Evolutionary conservation across 306 rosid genomes (phyloP).

Genomic region (Glycine latifolia): DNA sequence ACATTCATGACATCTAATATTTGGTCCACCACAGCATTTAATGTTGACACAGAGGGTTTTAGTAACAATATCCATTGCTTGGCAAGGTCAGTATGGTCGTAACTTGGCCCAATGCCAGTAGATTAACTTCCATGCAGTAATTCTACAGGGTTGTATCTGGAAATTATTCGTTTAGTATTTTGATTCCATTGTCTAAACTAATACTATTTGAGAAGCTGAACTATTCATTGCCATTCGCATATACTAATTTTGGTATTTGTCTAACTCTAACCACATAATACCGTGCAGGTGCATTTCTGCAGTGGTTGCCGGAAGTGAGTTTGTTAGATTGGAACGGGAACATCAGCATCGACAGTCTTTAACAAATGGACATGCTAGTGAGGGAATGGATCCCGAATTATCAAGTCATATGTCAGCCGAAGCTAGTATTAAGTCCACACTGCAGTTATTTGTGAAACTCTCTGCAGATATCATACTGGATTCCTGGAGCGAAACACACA

Average conservation of each 20-base stretch:
- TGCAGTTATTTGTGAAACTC: constrained; percentile 89
- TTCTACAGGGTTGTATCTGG: constrained; percentile 17
- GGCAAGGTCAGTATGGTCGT: constrained; percentile 74
- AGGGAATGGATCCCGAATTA: constrained; percentile 67
- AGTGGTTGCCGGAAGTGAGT: constrained; percentile 93
- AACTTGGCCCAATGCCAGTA: constrained; percentile 37
- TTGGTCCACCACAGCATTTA: constrained; percentile 93
- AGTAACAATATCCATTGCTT: constrained; percentile 92
- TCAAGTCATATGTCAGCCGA: constrained; percentile 73
- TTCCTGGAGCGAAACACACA: constrained; percentile 83
- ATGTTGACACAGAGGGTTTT: constrained; percentile 94
- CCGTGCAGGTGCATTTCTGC: constrained; percentile 89
- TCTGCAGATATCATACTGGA: constrained; percentile 85
- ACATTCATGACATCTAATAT: constrained; percentile 92
- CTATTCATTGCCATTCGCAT: constrained; percentile 7
- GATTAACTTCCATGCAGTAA: constrained; percentile 33
- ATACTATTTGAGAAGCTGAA: constrained; percentile 26
- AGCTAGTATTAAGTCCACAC: constrained; percentile 82
- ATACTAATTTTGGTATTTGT: constrained; percentile 7
- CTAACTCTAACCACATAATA: constrained; percentile 41
- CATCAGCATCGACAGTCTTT: constrained; percentile 71
- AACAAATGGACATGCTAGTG: constrained; percentile 71
- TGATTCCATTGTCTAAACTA: constrained; percentile 22
- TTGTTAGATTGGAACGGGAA: constrained; percentile 88
- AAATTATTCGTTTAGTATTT: constrained; percentile 37